Conservation (phyloP, 192 early-diverging fungal species). For the Phycomyces nitens region DNA sequence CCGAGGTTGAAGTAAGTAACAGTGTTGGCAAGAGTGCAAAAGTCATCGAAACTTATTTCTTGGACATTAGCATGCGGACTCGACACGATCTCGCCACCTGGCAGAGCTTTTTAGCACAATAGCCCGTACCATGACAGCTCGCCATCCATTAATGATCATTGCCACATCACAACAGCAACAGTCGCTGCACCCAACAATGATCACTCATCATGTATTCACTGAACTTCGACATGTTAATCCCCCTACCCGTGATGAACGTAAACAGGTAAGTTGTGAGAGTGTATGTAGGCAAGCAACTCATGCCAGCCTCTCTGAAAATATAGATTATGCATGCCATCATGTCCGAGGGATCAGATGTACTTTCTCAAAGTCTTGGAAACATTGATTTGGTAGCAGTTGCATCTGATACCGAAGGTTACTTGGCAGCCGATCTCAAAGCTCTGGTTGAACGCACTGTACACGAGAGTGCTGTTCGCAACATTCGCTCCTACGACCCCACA, state of each 20-base stretch:
- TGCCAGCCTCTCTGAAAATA: conserved; percentile 31
- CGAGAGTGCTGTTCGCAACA: conserved; percentile 67
- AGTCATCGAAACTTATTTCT: neutral
- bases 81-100: conserved; percentile 58
- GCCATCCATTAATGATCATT: conserved; percentile 52
- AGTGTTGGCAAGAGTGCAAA: too few species aligned
- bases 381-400: conserved; percentile 74
- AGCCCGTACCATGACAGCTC: conserved; percentile 40
- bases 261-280: conserved; percentile 43
- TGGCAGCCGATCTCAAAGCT: conserved; percentile 75
- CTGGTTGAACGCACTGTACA: conserved; percentile 80
- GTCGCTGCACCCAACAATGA: conserved; percentile 55
- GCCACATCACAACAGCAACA: conserved; percentile 65
- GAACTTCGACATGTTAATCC: conserved; percentile 60
- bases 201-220: conserved; percentile 60
- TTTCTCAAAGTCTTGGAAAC: conserved; percentile 43
- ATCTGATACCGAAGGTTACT: conserved; percentile 83
- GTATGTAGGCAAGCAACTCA: neutral
- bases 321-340: conserved; percentile 74
- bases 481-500: conserved; percentile 20
- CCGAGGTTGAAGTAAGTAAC: conserved; percentile 65
- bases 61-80: conserved; percentile 52
- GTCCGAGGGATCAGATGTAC: conserved; percentile 43
- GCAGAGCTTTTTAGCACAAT: conserved; percentile 63
- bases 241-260: conserved; percentile 61